Base-by-base conservation (phyloP, 2,329 filamentous ascomycete genomes). In the Teratosphaeria nubilosa region DNA sequence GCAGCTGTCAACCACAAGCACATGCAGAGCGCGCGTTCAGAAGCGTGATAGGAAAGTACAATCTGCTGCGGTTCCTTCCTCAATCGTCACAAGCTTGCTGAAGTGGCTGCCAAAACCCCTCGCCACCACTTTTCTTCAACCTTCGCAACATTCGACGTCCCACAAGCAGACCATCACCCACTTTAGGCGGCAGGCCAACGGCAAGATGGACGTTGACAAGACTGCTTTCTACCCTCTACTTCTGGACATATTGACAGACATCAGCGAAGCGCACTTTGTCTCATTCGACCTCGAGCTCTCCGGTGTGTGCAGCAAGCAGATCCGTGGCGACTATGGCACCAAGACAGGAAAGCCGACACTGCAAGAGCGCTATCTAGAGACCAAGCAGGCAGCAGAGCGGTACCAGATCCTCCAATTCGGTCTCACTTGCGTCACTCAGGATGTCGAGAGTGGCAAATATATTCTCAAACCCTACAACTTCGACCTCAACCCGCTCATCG, bases 281-380 rank as follows among this genome's bases (percentile, higher is more conserved):
- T 76, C 84, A 2, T 76, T 88, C 59, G 85, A 88, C 66, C 75
- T 87, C 13, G 85, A 88, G 69, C 79, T 87, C 52, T 86, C 84
- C 14, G 85, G 85, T 1, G 84, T 88, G 24, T 75, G 77, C 2
- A 70, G 70, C 13, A 77, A 76, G 25, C 72, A 73, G 51, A 64
- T 66, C 14, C 68, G 66, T 41, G 67, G 68, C 13, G 70, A 74
- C 31, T 65, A 68, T 41, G 41, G 16, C 11, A 20, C 20, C n/a
- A 48, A 48, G 20, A 9, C 41, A 48, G 74, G 75, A 37, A 77
- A 76, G 58, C 77, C 77, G 32, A 78, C 78, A 2, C 72, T 87
- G 1, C 80, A 87, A 64, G 74, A 84, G 51, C 78, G 81, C 57
- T 88, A 87, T 66, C 71, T 75, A 11, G 84, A 87, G 61, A 76